These are phyloP conservation scores for Niebla homalea DNA, from an alignment of 495 filamentous ascomycete genomes.

Conservation along the genomic window DNA sequence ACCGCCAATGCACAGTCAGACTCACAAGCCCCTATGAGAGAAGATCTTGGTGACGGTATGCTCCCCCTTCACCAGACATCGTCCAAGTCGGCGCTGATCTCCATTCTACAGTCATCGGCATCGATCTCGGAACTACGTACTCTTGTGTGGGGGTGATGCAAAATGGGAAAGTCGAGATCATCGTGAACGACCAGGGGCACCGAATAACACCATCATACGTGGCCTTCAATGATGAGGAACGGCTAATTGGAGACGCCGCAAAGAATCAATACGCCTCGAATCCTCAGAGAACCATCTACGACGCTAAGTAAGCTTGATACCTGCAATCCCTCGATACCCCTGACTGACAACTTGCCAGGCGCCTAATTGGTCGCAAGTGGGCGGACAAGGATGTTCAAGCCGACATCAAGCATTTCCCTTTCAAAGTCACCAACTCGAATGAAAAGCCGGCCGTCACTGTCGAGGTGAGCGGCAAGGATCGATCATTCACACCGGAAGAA, in stretches of 20 bases:
- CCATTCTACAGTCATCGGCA: slow-evolving; percentile 65
- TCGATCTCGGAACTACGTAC: slow-evolving; percentile 98
- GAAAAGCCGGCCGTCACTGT: slow-evolving; percentile 73
- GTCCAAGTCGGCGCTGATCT: slow-evolving; percentile 1
- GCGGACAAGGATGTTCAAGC: slow-evolving; percentile 71
- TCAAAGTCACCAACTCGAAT: slow-evolving; percentile 69
- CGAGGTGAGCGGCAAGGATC: slow-evolving; percentile 56
- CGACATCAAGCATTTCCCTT: slow-evolving; percentile 85
- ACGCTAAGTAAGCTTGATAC: slow-evolving; percentile 61
- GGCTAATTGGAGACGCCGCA: slow-evolving; percentile 93
- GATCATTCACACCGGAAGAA: slow-evolving; percentile 77
- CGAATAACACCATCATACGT: slow-evolving; percentile 98
- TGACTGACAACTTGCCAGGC: slow-evolving; percentile 34
- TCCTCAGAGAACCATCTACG: slow-evolving; percentile 77
- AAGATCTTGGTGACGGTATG: slow-evolving; percentile 64
- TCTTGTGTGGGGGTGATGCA: slow-evolving; percentile 99
- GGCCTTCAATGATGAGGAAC: slow-evolving; percentile 95
- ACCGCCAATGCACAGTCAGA: slow-evolving; percentile 59
- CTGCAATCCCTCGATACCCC: neutral
- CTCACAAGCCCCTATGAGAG: slow-evolving; percentile 42
- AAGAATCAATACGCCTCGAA: slow-evolving; percentile 99
- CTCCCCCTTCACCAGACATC: neutral
- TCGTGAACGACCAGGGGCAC: slow-evolving; percentile 97
- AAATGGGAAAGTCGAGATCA: slow-evolving; percentile 93
- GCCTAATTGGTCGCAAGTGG: slow-evolving; percentile 82